Percentiles rank a stretch among this genome's conserved stretches.
phyloP scores from a whole-genome alignment of 2,329 filamentous ascomycete species.

The Beauveria bassiana region DNA sequence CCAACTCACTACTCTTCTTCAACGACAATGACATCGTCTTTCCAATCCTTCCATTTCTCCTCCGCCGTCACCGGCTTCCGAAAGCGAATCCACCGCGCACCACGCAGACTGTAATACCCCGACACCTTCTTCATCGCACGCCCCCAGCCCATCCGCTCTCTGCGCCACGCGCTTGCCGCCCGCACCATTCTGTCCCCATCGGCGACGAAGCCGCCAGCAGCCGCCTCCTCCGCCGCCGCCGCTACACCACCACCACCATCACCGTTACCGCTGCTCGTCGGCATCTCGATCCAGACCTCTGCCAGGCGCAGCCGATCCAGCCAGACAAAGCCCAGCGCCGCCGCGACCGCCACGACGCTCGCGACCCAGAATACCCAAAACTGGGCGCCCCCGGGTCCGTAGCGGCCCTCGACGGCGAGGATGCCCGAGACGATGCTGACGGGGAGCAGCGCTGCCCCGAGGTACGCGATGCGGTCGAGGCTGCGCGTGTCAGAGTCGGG shows the following conservation, averaged over 20 bases:
- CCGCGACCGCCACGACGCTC: slow-evolving; percentile 29
- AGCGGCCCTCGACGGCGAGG: slow-evolving; percentile 38
- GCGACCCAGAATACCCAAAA: slow-evolving; percentile 45
- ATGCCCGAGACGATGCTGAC: slow-evolving; percentile 40
- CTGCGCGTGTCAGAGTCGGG: slow-evolving; percentile 26
- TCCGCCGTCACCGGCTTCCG: neutral
- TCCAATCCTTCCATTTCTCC: neutral
- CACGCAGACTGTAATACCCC: slow-evolving; percentile 22
- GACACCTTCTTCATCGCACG: slow-evolving; percentile 37
- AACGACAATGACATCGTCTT: neutral
- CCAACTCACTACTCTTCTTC: neutral
- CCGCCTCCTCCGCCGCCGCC: slow-evolving; percentile 13
- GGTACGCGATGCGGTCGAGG: slow-evolving; percentile 40
- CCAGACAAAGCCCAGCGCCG: slow-evolving; percentile 36
- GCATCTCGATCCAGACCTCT: slow-evolving; percentile 40
- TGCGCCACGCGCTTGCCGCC: slow-evolving; percentile 31
- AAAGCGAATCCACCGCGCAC: slow-evolving; percentile 6
- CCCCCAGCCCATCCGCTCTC: slow-evolving; percentile 36
- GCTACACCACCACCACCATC: slow-evolving; percentile 19
- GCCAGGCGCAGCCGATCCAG: slow-evolving; percentile 38
- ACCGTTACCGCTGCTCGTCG: slow-evolving; percentile 15
- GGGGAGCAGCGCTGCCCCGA: slow-evolving; percentile 41
- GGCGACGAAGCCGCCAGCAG: neutral
- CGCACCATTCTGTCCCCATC: slow-evolving; percentile 15
- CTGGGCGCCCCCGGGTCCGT: slow-evolving; percentile 29